Percentiles rank a stretch among this genome's conserved stretches.
These are phyloP conservation scores for Lactarius pseudohatsudake DNA, from an alignment of 768 basidiomycete genomes.

Conservation along the genomic window DNA sequence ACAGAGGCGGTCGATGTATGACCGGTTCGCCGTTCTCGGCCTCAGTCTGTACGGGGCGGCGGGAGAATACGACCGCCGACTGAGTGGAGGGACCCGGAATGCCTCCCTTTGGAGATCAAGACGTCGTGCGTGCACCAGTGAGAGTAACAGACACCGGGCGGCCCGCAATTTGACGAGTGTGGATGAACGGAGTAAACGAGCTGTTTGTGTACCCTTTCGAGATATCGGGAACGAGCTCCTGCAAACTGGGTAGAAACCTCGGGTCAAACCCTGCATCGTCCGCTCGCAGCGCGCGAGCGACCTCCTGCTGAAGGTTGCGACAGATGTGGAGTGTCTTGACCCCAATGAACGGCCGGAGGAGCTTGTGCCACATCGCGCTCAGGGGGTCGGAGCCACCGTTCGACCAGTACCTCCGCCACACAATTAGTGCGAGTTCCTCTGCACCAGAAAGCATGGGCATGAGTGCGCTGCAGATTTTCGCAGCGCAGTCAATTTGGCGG, in stretches of 20 bases:
- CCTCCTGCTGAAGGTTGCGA: not conserved
- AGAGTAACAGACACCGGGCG: not conserved
- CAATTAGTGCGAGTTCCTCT: not conserved
- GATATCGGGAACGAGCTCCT: not conserved
- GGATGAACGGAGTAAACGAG: not conserved
- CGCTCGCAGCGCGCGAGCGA: not conserved
- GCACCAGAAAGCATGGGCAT: not conserved
- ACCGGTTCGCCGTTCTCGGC: too few relatives aligned
- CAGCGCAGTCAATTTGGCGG: not conserved
- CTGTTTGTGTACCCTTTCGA: too few relatives aligned
- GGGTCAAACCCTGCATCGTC: not conserved
- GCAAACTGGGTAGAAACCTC: not conserved
- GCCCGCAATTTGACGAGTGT: not conserved
- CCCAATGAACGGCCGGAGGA: not conserved
- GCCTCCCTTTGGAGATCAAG: too few relatives aligned
- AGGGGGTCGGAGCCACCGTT: not conserved
- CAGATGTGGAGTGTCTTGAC: not conserved
- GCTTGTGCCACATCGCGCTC: not conserved
- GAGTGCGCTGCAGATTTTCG: conserved; percentile 7
- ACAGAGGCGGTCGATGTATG: too few relatives aligned
- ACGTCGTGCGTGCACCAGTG: too few relatives aligned
- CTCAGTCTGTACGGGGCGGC: too few relatives aligned
- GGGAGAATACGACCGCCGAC: too few relatives aligned
- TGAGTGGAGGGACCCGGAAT: too few relatives aligned
- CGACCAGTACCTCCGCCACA: not conserved